phyloP scores from a whole-genome alignment of 768 basidiomycete species.

The Mycena albidolilacea region DNA sequence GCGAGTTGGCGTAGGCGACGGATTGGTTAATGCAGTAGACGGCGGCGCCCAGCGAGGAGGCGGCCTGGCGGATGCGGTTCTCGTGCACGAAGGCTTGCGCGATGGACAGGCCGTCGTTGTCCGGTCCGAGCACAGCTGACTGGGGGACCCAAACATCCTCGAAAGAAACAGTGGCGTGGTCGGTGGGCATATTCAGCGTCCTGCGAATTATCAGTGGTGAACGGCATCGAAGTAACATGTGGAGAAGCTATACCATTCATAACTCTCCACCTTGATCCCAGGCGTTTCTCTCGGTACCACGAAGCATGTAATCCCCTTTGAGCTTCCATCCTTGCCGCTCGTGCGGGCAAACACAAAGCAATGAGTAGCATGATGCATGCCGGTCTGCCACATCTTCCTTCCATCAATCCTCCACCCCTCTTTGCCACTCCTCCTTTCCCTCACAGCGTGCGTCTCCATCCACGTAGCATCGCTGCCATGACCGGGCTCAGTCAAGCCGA shows the following conservation, averaged over 20 bases:
- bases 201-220: slow-evolving; percentile 22
- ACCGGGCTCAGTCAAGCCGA: slow-evolving; percentile 30
- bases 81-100: slow-evolving; percentile 35
- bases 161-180: slow-evolving; percentile 34
- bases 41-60: slow-evolving; percentile 33
- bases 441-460: slow-evolving; percentile 32
- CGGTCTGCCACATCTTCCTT: slow-evolving; percentile 33
- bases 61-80: slow-evolving; percentile 36
- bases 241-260: slow-evolving; percentile 26
- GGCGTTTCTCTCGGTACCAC: slow-evolving; percentile 24
- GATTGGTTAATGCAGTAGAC: slow-evolving; percentile 32
- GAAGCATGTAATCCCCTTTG: slow-evolving; percentile 33
- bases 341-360: slow-evolving; percentile 36
- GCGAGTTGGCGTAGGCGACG: slow-evolving; percentile 27
- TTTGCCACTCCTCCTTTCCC: slow-evolving; percentile 20
- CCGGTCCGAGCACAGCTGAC: slow-evolving; percentile 31
- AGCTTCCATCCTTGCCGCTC: slow-evolving; percentile 27
- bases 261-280: slow-evolving; percentile 33
- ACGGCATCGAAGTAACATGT: slow-evolving; percentile 17
- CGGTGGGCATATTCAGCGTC: slow-evolving; percentile 37
- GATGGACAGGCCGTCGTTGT: slow-evolving; percentile 30
- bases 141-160: slow-evolving; percentile 29
- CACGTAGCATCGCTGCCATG: slow-evolving; percentile 35
- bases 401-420: slow-evolving; percentile 30
- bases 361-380: slow-evolving; percentile 30